These are phyloP conservation scores for Termitomyces sp. DNA, from an alignment of 768 basidiomycete genomes.

Conservation along the genomic window DNA sequence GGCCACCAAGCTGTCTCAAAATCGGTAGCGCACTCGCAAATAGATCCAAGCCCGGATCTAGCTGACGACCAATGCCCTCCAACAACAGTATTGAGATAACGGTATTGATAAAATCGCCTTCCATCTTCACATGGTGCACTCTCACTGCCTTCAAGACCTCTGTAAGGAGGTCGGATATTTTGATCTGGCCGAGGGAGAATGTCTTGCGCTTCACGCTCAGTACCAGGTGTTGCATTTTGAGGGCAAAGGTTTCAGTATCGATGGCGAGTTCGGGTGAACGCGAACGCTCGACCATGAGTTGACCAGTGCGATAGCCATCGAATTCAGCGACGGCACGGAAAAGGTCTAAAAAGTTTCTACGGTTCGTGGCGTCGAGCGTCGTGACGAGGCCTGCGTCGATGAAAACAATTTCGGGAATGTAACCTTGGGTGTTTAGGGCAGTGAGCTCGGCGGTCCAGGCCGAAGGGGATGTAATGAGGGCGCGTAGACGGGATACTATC, in stretches of 20 bases:
- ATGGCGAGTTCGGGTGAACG: slow-evolving; percentile 86
- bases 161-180: slow-evolving; percentile 88
- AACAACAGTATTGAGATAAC: slow-evolving; percentile 91
- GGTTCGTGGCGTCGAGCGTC: slow-evolving; percentile 75
- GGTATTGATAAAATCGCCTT: slow-evolving; percentile 98
- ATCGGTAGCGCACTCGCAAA: slow-evolving; percentile 97
- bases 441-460: slow-evolving; percentile 74
- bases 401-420: slow-evolving; percentile 92
- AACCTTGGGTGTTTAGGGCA: slow-evolving; percentile 62
- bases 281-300: slow-evolving; percentile 95
- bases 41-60: slow-evolving; percentile 89
- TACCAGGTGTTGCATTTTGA: slow-evolving; percentile 97
- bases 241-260: slow-evolving; percentile 92
- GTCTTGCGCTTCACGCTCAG: slow-evolving; percentile 94
- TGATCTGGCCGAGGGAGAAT: slow-evolving; percentile 95
- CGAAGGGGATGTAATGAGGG: slow-evolving; percentile 51
- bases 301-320: slow-evolving; percentile 92
- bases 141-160: slow-evolving; percentile 87
- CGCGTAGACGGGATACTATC: slow-evolving; percentile 69
- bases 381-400: slow-evolving; percentile 97
- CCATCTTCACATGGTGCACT: slow-evolving; percentile 95
- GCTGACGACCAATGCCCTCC: slow-evolving; percentile 92
- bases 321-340: slow-evolving; percentile 96
- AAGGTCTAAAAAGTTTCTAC: slow-evolving; percentile 92
- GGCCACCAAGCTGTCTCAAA: slow-evolving; percentile 83